These are phyloP conservation scores for Boletus rubropictus DNA, from an alignment of 768 basidiomycete species.

Conservation along the genomic window DNA sequence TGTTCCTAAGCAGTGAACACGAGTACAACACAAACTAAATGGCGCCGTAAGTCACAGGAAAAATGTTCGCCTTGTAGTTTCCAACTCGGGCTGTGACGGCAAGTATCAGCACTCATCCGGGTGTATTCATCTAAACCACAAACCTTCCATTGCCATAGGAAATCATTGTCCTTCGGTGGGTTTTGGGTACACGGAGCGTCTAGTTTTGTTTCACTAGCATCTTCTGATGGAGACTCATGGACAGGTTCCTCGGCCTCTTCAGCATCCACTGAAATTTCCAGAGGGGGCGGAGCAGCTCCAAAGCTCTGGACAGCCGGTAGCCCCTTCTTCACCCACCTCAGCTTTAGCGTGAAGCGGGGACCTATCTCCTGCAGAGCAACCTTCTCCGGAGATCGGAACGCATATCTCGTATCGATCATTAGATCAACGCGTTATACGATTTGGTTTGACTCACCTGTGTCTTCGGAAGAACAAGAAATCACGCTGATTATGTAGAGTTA, in stretches of 20 bases:
- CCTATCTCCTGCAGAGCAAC: constrained; percentile 96
- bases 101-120: constrained; percentile 1
- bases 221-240: constrained; percentile 14
- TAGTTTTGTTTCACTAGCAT: constrained; percentile 17
- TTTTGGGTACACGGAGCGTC: constrained; percentile 19
- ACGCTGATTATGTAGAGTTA: constrained; percentile 94
- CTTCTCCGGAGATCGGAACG: constrained; percentile 86
- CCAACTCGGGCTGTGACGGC: constrained; percentile 76
- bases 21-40: background rate
- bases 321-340: constrained; percentile 84
- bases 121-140: constrained; percentile 19
- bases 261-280: constrained; percentile 47
- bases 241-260: constrained; percentile 24
- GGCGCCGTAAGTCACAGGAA: constrained; percentile 55
- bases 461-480: constrained; percentile 97
- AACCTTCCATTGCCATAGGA: constrained; percentile 90
- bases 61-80: constrained; percentile 85
- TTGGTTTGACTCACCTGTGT: constrained; percentile 60
- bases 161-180: constrained; percentile 70
- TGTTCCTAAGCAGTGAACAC: background rate
- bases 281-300: constrained; percentile 53
- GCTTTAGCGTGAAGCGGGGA: constrained; percentile 92
- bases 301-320: constrained; percentile 73
- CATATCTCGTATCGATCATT: constrained; percentile 52
- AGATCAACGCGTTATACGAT: background rate